Evolutionary conservation across 768 basidiomycete species (phyloP).

Genomic region (Mycena vulgaris): DNA sequence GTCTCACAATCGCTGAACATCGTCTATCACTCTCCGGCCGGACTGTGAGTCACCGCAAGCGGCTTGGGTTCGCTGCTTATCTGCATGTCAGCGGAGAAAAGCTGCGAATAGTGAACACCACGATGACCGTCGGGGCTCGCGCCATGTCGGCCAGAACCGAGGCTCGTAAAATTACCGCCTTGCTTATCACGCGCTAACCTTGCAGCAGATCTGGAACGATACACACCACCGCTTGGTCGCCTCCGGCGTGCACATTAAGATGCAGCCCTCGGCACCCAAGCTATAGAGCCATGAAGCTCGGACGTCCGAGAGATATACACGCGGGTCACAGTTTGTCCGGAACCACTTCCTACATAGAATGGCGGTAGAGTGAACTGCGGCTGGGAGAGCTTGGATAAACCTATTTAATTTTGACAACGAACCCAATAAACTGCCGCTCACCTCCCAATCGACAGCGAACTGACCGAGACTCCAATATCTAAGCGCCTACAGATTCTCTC

Average conservation of each 20-base stretch:
- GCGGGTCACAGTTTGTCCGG: no score
- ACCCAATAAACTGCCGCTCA: no score
- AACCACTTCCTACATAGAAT: no score
- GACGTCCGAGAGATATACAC: background rate
- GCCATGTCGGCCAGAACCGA: slow-evolving; percentile 66
- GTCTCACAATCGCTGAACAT: slow-evolving; percentile 70
- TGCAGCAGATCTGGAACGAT: slow-evolving; percentile 68
- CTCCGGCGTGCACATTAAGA: slow-evolving; percentile 70
- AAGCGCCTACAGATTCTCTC: no score
- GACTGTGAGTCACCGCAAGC: slow-evolving; percentile 49
- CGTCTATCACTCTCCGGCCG: slow-evolving; percentile 71
- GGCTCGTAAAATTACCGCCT: slow-evolving; percentile 45
- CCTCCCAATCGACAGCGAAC: no score
- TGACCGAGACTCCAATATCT: no score
- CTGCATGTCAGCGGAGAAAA: slow-evolving; percentile 58
- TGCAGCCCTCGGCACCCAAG: slow-evolving; percentile 58
- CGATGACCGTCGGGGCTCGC: slow-evolving; percentile 64
- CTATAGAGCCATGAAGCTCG: background rate
- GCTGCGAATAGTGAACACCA: slow-evolving; percentile 67
- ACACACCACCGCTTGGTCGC: slow-evolving; percentile 67
- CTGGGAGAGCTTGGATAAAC: no score
- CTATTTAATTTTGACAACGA: no score
- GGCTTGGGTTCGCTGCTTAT: background rate
- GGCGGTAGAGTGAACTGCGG: no score
- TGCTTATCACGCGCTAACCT: background rate